Evolutionary conservation across 225 moss, liverwort and hornwort species (phyloP), one percentile per base, ranked within the genome.

Genomic region (Neckera pumila): DNA sequence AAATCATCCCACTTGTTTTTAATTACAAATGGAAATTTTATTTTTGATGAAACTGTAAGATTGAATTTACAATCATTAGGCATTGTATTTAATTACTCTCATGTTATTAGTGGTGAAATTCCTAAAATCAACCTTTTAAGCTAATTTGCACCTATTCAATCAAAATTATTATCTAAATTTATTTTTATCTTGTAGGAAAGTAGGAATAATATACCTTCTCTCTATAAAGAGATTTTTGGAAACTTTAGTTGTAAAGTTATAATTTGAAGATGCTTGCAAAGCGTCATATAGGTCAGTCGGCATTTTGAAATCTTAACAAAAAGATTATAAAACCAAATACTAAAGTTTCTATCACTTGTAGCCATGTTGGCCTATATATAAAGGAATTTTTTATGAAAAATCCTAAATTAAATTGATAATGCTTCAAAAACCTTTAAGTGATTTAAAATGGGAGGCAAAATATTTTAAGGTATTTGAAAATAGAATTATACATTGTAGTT

Each of bases 71-170:
- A 69, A 40, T 66, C 45, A 45, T 25, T 14, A 25, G 5, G 1
- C 40, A 40, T 14, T 40, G 21, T 22, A 25, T 14, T 40, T 14
- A 25, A 70, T 3, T 8, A 40, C 1, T 40, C 7, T 40, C 25
- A 40, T 14, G 25, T 26, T 26, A 42, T 15, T 0, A n/a, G 0
- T 20, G 2, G 4, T n/a, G 4, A 6, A 66, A 4, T 11, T 21
- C 12, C 4, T 36, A 12, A 45, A 66, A n/a, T 21, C 66, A 21
- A n/a, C 2, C 11, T 1, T 66, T 36, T 65, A 65, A 64, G 1
- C 6, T 66, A 36, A 3, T 66, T 19, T 66, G 6, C 20, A 11
- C 2, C 36, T 11, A 66, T 66, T 66, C 11, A 65, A 66, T 66
- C 5, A 20, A 36, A 36, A 23, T 40, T 70, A 40, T 70, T 40